Percentiles rank a stretch among this genome's conserved stretches.
These are phyloP conservation scores for Mycena pura DNA, from an alignment of 768 basidiomycete genomes.

Conservation along the genomic window DNA sequence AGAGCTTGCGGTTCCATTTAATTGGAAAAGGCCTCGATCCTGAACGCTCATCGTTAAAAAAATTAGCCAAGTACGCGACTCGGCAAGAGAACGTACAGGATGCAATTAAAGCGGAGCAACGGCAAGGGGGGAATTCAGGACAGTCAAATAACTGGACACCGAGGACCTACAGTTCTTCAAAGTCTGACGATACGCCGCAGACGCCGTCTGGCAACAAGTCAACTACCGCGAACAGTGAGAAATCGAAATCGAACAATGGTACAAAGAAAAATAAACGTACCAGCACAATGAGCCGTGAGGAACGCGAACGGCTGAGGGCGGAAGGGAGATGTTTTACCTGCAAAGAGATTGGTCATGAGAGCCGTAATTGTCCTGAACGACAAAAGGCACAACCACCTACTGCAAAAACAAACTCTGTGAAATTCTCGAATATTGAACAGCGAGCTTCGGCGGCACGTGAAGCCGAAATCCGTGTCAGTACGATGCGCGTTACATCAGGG, in stretches of 20 bases:
- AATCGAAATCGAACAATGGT: neutral
- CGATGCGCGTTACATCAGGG: neutral
- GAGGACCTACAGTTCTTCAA: neutral
- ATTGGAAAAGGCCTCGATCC: no score
- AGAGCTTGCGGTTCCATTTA: no score
- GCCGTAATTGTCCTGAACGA: slow-evolving; percentile 20
- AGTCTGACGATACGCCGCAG: no score
- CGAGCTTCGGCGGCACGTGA: neutral
- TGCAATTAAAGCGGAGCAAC: neutral
- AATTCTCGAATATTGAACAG: neutral
- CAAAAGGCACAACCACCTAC: slow-evolving; percentile 19
- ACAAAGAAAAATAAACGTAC: slow-evolving; percentile 8
- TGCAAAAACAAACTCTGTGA: neutral
- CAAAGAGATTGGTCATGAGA: slow-evolving; percentile 28
- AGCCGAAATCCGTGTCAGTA: neutral
- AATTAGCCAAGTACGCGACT: no score
- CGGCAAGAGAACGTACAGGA: slow-evolving; percentile 2
- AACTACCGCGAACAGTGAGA: neutral
- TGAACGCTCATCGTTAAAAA: no score
- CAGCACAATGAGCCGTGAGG: slow-evolving; percentile 14
- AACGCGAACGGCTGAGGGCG: slow-evolving; percentile 12
- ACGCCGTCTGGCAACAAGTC: no score
- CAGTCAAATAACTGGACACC: neutral
- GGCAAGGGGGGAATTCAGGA: neutral
- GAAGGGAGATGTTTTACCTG: slow-evolving; percentile 30